phyloP scores from a whole-genome alignment of 106 monocot species.

The Phalaenopsis aphrodite region DNA sequence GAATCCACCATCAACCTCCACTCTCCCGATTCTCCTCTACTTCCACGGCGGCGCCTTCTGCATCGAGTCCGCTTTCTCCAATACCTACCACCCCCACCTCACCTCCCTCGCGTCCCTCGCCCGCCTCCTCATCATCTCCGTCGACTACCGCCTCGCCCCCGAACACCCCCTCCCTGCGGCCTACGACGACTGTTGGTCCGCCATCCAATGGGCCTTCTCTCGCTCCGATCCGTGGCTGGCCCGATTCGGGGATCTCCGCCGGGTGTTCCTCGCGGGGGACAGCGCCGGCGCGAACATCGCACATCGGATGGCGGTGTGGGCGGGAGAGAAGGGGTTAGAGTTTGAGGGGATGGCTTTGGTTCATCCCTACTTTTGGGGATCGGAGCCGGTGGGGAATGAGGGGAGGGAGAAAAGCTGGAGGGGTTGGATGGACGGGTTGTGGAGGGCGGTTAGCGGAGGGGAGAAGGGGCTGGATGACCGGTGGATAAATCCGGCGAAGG shows the following conservation, averaged over 20 bases:
- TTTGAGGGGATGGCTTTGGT: slow-evolving; percentile 6
- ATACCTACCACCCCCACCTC: slow-evolving; percentile 10
- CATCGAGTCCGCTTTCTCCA: background rate
- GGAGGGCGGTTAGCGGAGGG: slow-evolving; percentile 22
- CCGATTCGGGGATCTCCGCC: background rate
- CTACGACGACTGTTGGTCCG: slow-evolving; percentile 42
- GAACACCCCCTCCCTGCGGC: slow-evolving; percentile 51
- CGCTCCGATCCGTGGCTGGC: slow-evolving; percentile 4
- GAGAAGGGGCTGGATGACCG: slow-evolving; percentile 15
- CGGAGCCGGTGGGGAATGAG: slow-evolving; percentile 7
- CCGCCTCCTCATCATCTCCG: slow-evolving; percentile 27
- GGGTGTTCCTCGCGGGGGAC: slow-evolving; percentile 15
- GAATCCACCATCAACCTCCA: background rate
- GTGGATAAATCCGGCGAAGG: slow-evolving; percentile 15
- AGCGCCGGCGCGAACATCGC: slow-evolving; percentile 25
- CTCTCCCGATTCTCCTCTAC: slow-evolving; percentile 12
- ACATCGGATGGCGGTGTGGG: slow-evolving; percentile 20
- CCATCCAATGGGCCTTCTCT: slow-evolving; percentile 12
- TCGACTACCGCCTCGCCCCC: slow-evolving; percentile 58
- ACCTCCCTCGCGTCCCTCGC: slow-evolving; percentile 1
- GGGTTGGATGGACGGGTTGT: slow-evolving; percentile 24
- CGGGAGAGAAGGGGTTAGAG: background rate
- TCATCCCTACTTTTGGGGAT: slow-evolving; percentile 12
- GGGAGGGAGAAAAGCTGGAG: slow-evolving; percentile 6
- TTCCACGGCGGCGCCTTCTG: slow-evolving; percentile 19